These are phyloP conservation scores for Thermochaetoides thermophila DNA, from an alignment of 495 filamentous ascomycete genomes.

Conservation along the genomic window DNA sequence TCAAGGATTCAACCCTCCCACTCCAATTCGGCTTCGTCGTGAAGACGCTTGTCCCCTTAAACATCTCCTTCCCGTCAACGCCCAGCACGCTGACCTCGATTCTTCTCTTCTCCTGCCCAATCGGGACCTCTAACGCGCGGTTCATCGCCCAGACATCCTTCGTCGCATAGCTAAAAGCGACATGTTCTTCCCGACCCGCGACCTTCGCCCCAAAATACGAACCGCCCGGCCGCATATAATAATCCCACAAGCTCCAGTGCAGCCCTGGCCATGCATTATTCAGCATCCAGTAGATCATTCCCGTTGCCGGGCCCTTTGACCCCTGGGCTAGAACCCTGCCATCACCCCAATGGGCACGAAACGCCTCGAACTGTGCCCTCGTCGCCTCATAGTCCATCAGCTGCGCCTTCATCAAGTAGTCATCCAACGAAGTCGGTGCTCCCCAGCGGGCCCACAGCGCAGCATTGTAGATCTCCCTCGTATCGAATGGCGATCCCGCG, in stretches of 20 bases:
- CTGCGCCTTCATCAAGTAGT: conserved; percentile 34
- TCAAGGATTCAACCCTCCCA: conserved; percentile 15
- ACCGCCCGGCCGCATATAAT: conserved; percentile 43
- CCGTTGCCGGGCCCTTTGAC: conserved; percentile 49
- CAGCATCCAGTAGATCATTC: conserved; percentile 55
- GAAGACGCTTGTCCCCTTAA: conserved; percentile 12
- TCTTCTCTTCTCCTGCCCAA: conserved; percentile 27
- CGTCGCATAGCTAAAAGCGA: conserved; percentile 37
- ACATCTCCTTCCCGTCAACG: conserved; percentile 27
- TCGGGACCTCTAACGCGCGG: conserved; percentile 29
- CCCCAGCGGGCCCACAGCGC: conserved; percentile 41
- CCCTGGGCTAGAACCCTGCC: no score
- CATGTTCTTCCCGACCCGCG: conserved; percentile 38
- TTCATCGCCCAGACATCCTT: conserved; percentile 41
- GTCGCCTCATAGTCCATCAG: conserved; percentile 39
- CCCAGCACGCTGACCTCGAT: conserved; percentile 36
- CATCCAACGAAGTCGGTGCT: conserved; percentile 32
- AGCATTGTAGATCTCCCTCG: conserved; percentile 41
- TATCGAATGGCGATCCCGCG: conserved; percentile 36
- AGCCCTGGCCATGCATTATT: conserved; percentile 50
- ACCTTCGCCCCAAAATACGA: conserved; percentile 46
- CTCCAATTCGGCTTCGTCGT: conserved; percentile 26
- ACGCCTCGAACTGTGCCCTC: conserved; percentile 44
- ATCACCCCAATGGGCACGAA: conserved; percentile 34
- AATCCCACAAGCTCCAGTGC: conserved; percentile 55